phyloP scores from a whole-genome alignment of 306 rosid genomes.

The Astragalus glycyphyllos region DNA sequence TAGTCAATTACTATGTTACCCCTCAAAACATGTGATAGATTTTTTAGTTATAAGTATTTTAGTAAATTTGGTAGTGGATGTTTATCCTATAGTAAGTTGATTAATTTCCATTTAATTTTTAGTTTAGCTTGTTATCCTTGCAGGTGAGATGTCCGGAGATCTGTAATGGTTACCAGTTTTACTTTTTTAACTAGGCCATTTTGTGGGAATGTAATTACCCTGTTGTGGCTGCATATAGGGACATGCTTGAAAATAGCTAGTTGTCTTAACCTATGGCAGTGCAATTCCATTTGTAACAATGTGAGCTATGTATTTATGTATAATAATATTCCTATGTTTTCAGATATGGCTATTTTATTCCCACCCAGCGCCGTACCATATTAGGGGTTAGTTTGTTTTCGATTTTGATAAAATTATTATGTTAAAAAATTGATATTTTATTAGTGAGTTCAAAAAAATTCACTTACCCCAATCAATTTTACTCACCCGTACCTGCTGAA shows the following conservation, averaged over 20 bases:
- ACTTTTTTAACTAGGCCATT: conserved; percentile 27
- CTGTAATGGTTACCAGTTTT: conserved; percentile 33
- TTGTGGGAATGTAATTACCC: conserved; percentile 8
- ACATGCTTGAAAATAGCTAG: background rate
- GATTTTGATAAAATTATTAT: too few species aligned
- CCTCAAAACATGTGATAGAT: too few species aligned
- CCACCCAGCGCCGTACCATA: background rate
- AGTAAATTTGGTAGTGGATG: too few species aligned
- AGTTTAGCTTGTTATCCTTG: conserved; percentile 34
- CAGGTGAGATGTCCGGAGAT: conserved; percentile 66
- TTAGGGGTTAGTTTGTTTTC: background rate
- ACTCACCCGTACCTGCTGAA: too few species aligned
- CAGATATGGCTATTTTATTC: conserved; percentile 5
- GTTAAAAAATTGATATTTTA: too few species aligned
- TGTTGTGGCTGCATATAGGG: conserved; percentile 2
- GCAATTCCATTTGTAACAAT: conserved; percentile 20
- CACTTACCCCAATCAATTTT: too few species aligned
- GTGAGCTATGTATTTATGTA: background rate
- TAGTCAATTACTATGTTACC: too few species aligned
- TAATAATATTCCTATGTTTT: conserved; percentile 16
- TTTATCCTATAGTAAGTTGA: too few species aligned
- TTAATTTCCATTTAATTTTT: conserved; percentile 31
- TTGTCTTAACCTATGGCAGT: background rate
- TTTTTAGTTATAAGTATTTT: too few species aligned
- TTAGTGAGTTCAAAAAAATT: too few species aligned